Base-by-base conservation (phyloP, 139 green algal species). In the Tetraselmis chui region DNA sequence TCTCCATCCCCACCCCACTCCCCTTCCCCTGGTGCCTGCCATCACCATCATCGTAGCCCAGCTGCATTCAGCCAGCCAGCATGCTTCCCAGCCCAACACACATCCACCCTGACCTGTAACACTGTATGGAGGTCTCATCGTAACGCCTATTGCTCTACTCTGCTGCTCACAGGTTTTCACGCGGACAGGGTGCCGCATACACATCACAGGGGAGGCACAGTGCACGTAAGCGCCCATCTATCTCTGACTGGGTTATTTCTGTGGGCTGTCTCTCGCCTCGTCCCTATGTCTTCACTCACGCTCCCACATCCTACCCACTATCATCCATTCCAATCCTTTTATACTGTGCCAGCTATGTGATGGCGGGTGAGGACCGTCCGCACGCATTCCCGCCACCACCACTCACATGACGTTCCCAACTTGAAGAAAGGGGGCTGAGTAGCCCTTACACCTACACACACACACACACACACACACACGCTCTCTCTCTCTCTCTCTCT, bases 381-480 rank as follows among this genome's bases (percentile, higher is more conserved):
- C 45, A 67, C 45, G 45, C 45, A 67, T 18, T 18, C 5, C 45
- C 45, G 45, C 45, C 45, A 98, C 28, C n/a, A n/a, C n/a, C n/a
- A n/a, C n/a, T n/a, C n/a, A n/a, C n/a, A n/a, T n/a, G n/a, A n/a
- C n/a, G n/a, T n/a, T n/a, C n/a, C n/a, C n/a, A n/a, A n/a, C n/a
- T n/a, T n/a, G n/a, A n/a, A n/a, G n/a, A n/a, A n/a, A n/a, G n/a
- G n/a, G n/a, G n/a, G n/a, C n/a, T n/a, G n/a, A n/a, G n/a, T n/a
- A n/a, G n/a, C 98, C 28, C 89, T 95, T 2, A 95, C 95, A 0
- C 95, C 94, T 1, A 94, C 89, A 22, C 95, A 98, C 91, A 86
- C n/a, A n/a, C n/a, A n/a, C n/a, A n/a, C n/a, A n/a, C n/a, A n/a
- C n/a, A n/a, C n/a, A n/a, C n/a, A n/a, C n/a, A n/a, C n/a, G n/a